Evolutionary conservation across 2,329 filamentous ascomycete species (phyloP).

Genomic region (Talaromyces sp.): DNA sequence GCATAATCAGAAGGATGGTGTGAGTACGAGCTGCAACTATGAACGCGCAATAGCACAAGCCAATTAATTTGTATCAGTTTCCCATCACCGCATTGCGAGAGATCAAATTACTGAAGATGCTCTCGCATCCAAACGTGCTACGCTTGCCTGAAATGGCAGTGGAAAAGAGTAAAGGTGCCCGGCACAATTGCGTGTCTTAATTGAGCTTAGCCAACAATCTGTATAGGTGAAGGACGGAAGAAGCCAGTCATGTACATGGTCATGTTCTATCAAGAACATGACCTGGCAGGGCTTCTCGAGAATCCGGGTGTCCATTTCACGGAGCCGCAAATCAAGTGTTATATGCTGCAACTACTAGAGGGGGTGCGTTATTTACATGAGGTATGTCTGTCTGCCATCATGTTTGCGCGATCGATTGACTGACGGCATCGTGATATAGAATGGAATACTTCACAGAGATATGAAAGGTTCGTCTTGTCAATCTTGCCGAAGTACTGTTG

Average conservation of each 20-base stretch:
- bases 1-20: slow-evolving; percentile 98
- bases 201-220: slow-evolving; percentile 21
- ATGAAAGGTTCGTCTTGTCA: slow-evolving; percentile 64
- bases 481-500: slow-evolving; percentile 5
- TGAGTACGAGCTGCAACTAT: slow-evolving; percentile 41
- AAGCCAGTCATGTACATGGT: slow-evolving; percentile 93
- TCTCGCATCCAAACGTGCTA: slow-evolving; percentile 87
- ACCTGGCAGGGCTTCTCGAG: slow-evolving; percentile 92
- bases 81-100: slow-evolving; percentile 97
- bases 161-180: slow-evolving; percentile 62
- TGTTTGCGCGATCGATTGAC: slow-evolving; percentile 13
- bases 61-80: slow-evolving; percentile 53
- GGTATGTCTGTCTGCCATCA: slow-evolving; percentile 34
- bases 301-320: slow-evolving; percentile 87
- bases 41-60: background rate
- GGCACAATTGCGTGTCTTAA: slow-evolving; percentile 11
- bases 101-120: slow-evolving; percentile 92
- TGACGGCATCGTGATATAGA: slow-evolving; percentile 35
- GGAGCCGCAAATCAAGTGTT: slow-evolving; percentile 93
- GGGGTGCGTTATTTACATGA: slow-evolving; percentile 88
- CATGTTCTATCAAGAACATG: slow-evolving; percentile 97
- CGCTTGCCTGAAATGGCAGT: slow-evolving; percentile 94
- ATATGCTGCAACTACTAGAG: slow-evolving; percentile 87
- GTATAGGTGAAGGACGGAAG: slow-evolving; percentile 68
- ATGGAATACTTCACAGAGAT: slow-evolving; percentile 86